A percentile compares a stretch with the other conserved stretches of the same genome.
Evolutionary conservation across 2,329 filamentous ascomycete genomes (phyloP).

Genomic region (Clarireedia monteithiana): DNA sequence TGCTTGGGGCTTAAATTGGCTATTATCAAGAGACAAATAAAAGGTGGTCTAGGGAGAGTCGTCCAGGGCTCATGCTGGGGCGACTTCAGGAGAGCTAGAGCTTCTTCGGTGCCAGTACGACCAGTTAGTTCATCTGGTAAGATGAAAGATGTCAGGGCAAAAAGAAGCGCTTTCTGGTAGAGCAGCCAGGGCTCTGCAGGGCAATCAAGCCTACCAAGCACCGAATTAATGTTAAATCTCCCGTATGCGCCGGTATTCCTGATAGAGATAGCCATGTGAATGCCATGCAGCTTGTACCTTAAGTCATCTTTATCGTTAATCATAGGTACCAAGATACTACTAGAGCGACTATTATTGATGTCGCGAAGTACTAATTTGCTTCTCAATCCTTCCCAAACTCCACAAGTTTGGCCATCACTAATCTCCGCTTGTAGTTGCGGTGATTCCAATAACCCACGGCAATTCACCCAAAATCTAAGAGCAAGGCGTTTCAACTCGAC

Average conservation of each 20-base stretch:
- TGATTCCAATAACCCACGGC: slow-evolving; percentile 35
- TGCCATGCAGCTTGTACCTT: slow-evolving; percentile 25
- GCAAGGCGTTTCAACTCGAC: slow-evolving; percentile 47
- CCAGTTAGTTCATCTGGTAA: slow-evolving; percentile 50
- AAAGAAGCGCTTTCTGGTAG: slow-evolving; percentile 49
- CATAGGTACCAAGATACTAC: slow-evolving; percentile 47
- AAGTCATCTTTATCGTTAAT: slow-evolving; percentile 24
- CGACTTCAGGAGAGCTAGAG: slow-evolving; percentile 41
- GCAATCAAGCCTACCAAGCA: slow-evolving; percentile 49
- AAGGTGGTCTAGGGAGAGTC: slow-evolving; percentile 8
- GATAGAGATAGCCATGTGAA: slow-evolving; percentile 38
- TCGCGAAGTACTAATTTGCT: slow-evolving; percentile 51
- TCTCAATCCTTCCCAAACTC: slow-evolving; percentile 50
- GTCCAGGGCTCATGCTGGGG: slow-evolving; percentile 33
- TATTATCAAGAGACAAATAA: slow-evolving; percentile 10
- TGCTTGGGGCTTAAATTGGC: slow-evolving; percentile 28
- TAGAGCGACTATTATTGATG: slow-evolving; percentile 30
- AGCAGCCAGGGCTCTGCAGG: slow-evolving; percentile 46
- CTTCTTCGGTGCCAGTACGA: slow-evolving; percentile 54
- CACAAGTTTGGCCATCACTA: slow-evolving; percentile 49
- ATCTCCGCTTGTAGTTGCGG: slow-evolving; percentile 43
- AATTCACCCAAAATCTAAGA: slow-evolving; percentile 45
- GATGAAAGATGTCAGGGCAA: slow-evolving; percentile 52
- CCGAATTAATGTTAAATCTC: slow-evolving; percentile 44
- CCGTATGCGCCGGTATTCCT: slow-evolving; percentile 34